Base-by-base conservation (phyloP, 495 filamentous ascomycete species). In the Neurospora sp. region DNA sequence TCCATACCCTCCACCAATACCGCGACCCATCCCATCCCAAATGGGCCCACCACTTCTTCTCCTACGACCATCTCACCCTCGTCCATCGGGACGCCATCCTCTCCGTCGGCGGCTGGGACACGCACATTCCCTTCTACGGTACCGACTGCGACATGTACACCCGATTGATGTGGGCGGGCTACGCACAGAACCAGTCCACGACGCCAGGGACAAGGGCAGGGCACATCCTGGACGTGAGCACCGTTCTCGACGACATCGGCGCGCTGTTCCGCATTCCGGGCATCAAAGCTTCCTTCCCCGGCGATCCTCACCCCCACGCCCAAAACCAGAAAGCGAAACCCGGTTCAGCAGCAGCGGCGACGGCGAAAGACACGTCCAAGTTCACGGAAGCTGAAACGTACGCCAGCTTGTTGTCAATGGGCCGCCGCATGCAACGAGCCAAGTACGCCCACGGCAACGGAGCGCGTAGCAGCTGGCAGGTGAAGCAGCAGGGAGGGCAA, bases 41-140 rank as follows among this genome's bases (percentile, higher is more conserved):
- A 11, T 89, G 88, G 86, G 88, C 82, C 3, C 78, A 86, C 68
- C 82, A 83, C 69, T 88, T 90, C 78, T 88, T 87, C 78, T 79
- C 80, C 9, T 89, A 89, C 79, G 88, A 90, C 78, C 83, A 84
- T 38, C 83, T 91, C 14, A 83, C 87, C 1, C 81, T 90, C 2
- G 85, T 90, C 46, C 86, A 88, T 73, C 83, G 84, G 59, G 77
- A 83, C 69, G 84, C 86, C 0, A 85, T 85, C 68, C 80, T 85
- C 65, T 81, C 82, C 12, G 80, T 87, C 46, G 89, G 88, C 18
- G 88, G 81, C 12, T 91, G 88, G 88, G 88, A 91, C 74, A 86
- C 86, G 0, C 80, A 87, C 40, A 89, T 91, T 48, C 88, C 88
- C 5, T 90, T 84, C 77, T 87, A 89, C 73, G 80, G 80, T 44